A percentile compares a stretch with the other conserved stretches of the same genome.
These are phyloP conservation scores for Puccinia novopanici DNA, from an alignment of 1,284 basidiomycete species.

Conservation along the genomic window DNA sequence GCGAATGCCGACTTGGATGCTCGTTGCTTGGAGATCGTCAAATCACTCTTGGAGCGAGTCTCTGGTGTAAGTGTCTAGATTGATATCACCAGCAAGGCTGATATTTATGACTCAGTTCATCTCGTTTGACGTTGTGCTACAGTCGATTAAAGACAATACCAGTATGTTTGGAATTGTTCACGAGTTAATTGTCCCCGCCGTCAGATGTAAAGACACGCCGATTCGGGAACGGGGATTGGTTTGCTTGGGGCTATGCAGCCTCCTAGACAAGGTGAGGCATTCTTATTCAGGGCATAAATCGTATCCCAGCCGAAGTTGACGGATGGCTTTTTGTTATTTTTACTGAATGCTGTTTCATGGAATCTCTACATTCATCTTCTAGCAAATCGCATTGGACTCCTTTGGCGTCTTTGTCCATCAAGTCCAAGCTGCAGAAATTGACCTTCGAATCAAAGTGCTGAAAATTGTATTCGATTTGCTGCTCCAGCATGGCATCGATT, in stretches of 20 bases:
- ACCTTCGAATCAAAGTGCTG: constrained; percentile 76
- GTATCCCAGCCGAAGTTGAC: not conserved
- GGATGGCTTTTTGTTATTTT: not conserved
- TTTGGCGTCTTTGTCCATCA: constrained; percentile 89
- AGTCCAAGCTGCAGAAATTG: constrained; percentile 73
- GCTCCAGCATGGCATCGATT: constrained; percentile 81
- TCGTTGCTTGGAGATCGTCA: constrained; percentile 82
- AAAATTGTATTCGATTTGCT: constrained; percentile 88
- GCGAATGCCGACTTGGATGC: constrained; percentile 72
- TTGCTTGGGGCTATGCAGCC: constrained; percentile 82
- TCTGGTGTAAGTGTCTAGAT: constrained; percentile 69
- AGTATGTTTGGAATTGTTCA: constrained; percentile 85
- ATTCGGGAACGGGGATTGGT: constrained; percentile 84
- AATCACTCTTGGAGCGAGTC: constrained; percentile 85
- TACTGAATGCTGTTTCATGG: constrained; percentile 29
- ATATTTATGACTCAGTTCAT: not conserved
- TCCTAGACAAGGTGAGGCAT: constrained; percentile 71
- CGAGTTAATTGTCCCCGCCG: constrained; percentile 86
- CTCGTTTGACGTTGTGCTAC: not conserved
- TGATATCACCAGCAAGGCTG: not conserved
- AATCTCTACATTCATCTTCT: not conserved
- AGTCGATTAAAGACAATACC: constrained; percentile 91
- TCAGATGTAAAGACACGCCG: constrained; percentile 78
- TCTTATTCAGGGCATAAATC: not conserved
- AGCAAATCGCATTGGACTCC: constrained; percentile 86